Base-by-base conservation (phyloP, 495 filamentous ascomycete species). In the Penicillium dipodomyicola region DNA sequence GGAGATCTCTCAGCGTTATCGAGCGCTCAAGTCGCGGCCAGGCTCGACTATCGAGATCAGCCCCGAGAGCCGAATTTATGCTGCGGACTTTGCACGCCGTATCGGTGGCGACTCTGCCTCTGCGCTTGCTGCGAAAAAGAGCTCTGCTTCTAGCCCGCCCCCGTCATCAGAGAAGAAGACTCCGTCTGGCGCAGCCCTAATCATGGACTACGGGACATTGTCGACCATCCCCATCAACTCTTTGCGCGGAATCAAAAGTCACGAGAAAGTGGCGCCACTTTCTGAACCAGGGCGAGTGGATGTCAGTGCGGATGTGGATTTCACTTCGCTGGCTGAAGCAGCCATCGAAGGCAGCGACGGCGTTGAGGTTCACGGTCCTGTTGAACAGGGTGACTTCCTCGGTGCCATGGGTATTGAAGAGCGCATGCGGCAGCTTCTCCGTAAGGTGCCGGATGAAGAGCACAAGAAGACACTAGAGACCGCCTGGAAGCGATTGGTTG, bases 321-420 rank as follows among this genome's bases (percentile, higher is more conserved):
- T 98, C 62, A 77, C 76, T 1, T 89, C 85, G 6, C 72, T 98
- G 5, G 91, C 89, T 3, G 93, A 97, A 72, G 78, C 88, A 2
- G 93, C 92, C 4, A 71, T 89, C 17, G 73, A 78, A 27, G 86
- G 88, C 0, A 89, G 84, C 57, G 81, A 86, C 7, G 87, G 84
- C 2, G 85, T 97, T 15, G 94, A 97, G 69, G 89, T 96, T 14
- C 91, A 97, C 69, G 94, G 94, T 0, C 94, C 94, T 4, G 86
- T 97, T 3, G 86, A 92, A 63, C 94, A 98, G 72, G 91, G 83
- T 0, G 72, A 74, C 22, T 98, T 92, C 72, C 73, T 98, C 52
- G 72, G 79, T 53, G 75, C 78, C 1, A 86, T 97, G 87, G 94
- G 94, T 0, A 90, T 93, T 45, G 73, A 72, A 46, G 87, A 95